Conservation (phyloP, 306 rosid species). For the Ammopiptanthus mongolicus region DNA sequence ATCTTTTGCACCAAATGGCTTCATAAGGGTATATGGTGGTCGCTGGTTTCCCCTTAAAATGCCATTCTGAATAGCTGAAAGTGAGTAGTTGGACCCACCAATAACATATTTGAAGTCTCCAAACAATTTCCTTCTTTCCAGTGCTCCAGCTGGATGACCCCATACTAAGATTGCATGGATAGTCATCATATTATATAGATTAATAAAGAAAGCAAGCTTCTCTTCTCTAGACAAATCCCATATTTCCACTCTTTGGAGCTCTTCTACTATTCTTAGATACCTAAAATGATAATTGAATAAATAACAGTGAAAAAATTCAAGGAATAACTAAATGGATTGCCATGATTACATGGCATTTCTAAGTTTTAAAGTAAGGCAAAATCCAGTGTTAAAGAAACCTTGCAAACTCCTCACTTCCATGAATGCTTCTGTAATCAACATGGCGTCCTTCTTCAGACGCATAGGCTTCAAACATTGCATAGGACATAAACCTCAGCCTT, state of each 20-base stretch:
- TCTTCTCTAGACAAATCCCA: conserved; percentile 70
- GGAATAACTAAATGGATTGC: not conserved
- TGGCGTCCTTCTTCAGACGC: conserved; percentile 62
- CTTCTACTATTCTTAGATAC: conserved; percentile 74
- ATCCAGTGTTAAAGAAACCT: conserved; percentile 37
- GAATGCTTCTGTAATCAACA: conserved; percentile 68
- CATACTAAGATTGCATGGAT: conserved; percentile 68
- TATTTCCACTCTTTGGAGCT: conserved; percentile 80
- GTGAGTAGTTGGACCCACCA: conserved; percentile 70
- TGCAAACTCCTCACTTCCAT: conserved; percentile 84
- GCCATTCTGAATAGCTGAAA: conserved; percentile 75
- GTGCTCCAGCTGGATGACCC: conserved; percentile 70
- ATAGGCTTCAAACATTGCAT: conserved; percentile 72
- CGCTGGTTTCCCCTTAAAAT: conserved; percentile 79
- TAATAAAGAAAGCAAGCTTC: conserved; percentile 73
- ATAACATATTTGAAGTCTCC: conserved; percentile 69
- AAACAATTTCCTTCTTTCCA: conserved; percentile 63
- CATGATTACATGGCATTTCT: not conserved
- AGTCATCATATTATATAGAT: conserved; percentile 85
- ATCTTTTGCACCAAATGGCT: conserved; percentile 73
- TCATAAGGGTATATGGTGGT: conserved; percentile 68
- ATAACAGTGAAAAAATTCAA: not conserved
- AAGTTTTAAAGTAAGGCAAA: not conserved
- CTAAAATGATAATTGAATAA: conserved; percentile 29
- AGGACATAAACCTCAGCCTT: conserved; percentile 58